Conservation (phyloP, 176 grass and related monocot genomes). For the Oryza coarctata region DNA sequence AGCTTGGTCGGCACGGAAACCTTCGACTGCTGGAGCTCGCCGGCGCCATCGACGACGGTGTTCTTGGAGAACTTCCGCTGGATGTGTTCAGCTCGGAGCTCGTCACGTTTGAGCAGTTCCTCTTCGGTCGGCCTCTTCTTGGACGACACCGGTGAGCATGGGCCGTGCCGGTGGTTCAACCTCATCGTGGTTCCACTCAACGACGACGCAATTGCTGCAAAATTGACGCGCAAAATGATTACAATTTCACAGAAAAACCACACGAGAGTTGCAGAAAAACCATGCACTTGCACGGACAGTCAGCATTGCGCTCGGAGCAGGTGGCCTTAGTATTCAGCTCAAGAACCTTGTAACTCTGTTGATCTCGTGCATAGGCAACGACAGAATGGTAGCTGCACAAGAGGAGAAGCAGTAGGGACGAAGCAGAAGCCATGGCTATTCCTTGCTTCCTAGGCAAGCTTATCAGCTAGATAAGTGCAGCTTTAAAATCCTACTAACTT, state of each 20-base stretch:
- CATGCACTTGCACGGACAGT: neutral
- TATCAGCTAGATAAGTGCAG: neutral
- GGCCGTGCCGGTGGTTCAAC: constrained; percentile 56
- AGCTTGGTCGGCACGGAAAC: constrained; percentile 25
- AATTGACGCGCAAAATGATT: neutral
- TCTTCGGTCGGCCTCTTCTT: neutral
- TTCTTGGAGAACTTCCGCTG: constrained; percentile 24
- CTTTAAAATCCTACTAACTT: neutral
- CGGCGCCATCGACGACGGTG: neutral
- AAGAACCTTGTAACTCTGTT: constrained; percentile 18
- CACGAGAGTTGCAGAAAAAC: neutral
- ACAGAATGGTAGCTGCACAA: constrained; percentile 13
- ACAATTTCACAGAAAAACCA: neutral
- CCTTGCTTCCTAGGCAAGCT: neutral
- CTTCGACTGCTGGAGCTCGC: neutral
- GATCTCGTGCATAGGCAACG: neutral
- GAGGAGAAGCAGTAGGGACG: constrained; percentile 13
- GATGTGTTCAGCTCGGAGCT: constrained; percentile 47
- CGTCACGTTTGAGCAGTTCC: constrained; percentile 54
- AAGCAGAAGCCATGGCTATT: constrained; percentile 30
- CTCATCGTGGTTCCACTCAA: neutral
- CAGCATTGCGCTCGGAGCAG: constrained; percentile 36
- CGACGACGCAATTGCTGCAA: constrained; percentile 11
- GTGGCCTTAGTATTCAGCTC: neutral
- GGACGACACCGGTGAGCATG: constrained; percentile 46